phyloP scores from a whole-genome alignment of 1,284 basidiomycete genomes.

The Ustilago esculenta region DNA sequence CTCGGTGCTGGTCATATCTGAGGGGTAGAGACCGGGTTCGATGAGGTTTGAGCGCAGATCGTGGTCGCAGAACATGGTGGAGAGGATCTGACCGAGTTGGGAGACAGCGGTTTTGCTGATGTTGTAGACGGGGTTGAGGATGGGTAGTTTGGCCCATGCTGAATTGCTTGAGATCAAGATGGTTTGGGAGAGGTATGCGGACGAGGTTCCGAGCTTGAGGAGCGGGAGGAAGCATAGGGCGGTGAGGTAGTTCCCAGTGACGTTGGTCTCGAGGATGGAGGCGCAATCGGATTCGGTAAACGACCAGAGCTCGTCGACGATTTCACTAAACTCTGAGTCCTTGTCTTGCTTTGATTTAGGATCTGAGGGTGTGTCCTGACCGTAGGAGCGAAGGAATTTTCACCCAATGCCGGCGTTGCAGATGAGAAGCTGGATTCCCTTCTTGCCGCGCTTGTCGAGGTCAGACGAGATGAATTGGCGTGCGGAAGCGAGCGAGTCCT shows the following conservation, averaged over 20 bases:
- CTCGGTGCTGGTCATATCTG: constrained; percentile 34
- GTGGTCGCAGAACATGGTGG: constrained; percentile 36
- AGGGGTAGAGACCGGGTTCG: constrained; percentile 48
- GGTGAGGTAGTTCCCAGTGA: constrained; percentile 44
- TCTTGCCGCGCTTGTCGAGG: constrained; percentile 1
- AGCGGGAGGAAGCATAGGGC: constrained; percentile 37
- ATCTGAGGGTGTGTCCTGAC: not conserved
- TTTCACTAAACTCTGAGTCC: constrained; percentile 18
- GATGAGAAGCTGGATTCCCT: constrained; percentile 32
- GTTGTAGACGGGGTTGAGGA: constrained; percentile 55
- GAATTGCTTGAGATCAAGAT: constrained; percentile 47
- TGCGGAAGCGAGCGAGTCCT: constrained; percentile 22
- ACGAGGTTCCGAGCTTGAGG: constrained; percentile 13
- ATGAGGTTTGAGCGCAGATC: constrained; percentile 30
- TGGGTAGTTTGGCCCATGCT: constrained; percentile 44
- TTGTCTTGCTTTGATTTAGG: constrained; percentile 1
- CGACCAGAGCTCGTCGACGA: constrained; percentile 40
- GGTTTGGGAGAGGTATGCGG: constrained; percentile 26
- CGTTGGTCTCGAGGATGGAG: constrained; percentile 37
- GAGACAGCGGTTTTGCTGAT: constrained; percentile 44
- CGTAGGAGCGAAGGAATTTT: constrained; percentile 30
- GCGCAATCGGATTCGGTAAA: constrained; percentile 28
- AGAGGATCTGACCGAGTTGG: constrained; percentile 39
- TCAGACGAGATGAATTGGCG: constrained; percentile 13
- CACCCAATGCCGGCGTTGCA: constrained; percentile 46